These are phyloP conservation scores for Fusarium sacchari DNA, from an alignment of 2,329 filamentous ascomycete genomes.

Conservation along the genomic window DNA sequence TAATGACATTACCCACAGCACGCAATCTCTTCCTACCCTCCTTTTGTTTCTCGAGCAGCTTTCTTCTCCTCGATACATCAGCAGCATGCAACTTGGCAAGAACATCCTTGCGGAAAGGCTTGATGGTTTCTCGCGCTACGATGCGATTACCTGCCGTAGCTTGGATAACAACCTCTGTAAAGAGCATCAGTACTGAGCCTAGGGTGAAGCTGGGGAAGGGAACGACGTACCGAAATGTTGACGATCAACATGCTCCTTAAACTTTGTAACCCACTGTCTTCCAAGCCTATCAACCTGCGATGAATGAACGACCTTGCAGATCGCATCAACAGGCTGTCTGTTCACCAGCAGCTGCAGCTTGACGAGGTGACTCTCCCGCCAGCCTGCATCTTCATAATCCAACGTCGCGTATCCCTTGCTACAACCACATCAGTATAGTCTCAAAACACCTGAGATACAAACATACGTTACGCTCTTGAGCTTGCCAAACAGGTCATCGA, in stretches of 20 bases:
- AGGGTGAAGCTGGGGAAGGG: neutral
- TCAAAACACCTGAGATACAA: accelerated
- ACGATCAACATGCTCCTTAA: slow-evolving; percentile 94
- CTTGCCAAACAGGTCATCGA: slow-evolving; percentile 97
- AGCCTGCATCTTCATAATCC: slow-evolving; percentile 96
- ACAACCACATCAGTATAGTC: neutral
- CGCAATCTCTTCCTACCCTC: slow-evolving; percentile 89
- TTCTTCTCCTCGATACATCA: slow-evolving; percentile 83
- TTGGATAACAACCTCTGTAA: slow-evolving; percentile 86
- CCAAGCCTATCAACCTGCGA: slow-evolving; percentile 85
- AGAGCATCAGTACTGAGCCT: neutral
- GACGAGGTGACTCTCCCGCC: slow-evolving; percentile 79
- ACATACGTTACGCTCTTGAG: slow-evolving; percentile 82
- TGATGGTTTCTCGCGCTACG: slow-evolving; percentile 92
- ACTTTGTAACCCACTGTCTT: slow-evolving; percentile 89
- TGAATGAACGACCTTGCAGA: slow-evolving; percentile 86
- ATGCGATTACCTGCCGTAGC: slow-evolving; percentile 84
- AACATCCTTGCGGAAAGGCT: slow-evolving; percentile 96
- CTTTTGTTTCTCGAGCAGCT: slow-evolving; percentile 96
- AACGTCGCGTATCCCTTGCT: slow-evolving; percentile 92
- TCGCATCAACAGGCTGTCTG: slow-evolving; percentile 90
- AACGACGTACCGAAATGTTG: slow-evolving; percentile 79
- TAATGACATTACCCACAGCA: slow-evolving; percentile 89
- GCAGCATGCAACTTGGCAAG: slow-evolving; percentile 91
- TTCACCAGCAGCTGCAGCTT: slow-evolving; percentile 96